Conservation (phyloP, 345 rosid species). For the Dovyalis caffra region DNA sequence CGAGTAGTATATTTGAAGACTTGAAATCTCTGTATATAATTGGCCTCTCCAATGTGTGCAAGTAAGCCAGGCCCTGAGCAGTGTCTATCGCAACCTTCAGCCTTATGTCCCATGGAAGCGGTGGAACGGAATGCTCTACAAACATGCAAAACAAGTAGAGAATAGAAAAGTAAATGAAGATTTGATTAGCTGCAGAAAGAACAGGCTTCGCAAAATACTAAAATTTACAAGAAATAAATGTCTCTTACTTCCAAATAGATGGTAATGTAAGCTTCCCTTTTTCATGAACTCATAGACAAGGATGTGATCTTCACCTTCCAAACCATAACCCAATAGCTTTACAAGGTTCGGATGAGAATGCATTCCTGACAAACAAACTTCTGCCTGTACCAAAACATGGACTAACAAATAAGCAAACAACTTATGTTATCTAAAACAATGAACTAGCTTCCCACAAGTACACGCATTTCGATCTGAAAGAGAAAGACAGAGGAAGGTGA, state of each 20-base stretch:
- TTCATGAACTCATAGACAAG: slow-evolving; percentile 11
- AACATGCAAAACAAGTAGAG: too few species aligned
- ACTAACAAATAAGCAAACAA: background rate
- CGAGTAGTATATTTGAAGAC: background rate
- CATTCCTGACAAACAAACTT: slow-evolving; percentile 6
- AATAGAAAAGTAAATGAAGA: too few species aligned
- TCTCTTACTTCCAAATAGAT: slow-evolving; percentile 11
- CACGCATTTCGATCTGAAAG: too few species aligned
- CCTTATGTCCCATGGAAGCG: background rate
- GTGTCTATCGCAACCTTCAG: background rate
- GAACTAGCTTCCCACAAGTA: background rate
- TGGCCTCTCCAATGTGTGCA: background rate
- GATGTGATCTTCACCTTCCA: background rate
- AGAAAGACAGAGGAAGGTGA: too few species aligned
- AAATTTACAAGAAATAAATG: too few species aligned
- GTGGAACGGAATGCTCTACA: too few species aligned
- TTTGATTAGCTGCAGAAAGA: too few species aligned
- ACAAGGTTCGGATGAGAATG: slow-evolving; percentile 15
- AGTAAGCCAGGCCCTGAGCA: background rate
- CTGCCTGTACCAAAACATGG: slow-evolving; percentile 9
- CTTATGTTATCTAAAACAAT: too few species aligned
- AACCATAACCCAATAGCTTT: slow-evolving; percentile 15
- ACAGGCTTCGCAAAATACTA: too few species aligned
- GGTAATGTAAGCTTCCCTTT: slow-evolving; percentile 4
- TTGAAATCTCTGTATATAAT: background rate